phyloP scores from a whole-genome alignment of 2,329 filamentous ascomycete genomes.

The Fusarium irregulare region DNA sequence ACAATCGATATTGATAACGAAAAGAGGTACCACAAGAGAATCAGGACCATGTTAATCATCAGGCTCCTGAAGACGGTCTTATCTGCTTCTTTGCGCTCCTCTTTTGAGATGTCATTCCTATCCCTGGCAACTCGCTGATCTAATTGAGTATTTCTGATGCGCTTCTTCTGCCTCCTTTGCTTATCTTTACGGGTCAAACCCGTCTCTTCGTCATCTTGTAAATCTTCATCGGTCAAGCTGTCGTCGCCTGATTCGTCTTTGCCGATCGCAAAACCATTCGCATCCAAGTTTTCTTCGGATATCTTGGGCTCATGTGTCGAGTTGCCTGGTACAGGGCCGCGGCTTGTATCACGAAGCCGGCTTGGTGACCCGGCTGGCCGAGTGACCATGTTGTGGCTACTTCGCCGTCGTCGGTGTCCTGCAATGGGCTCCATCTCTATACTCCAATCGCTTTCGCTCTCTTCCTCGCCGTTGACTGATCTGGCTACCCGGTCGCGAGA shows the following conservation, averaged over 20 bases:
- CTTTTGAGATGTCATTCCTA: conserved; percentile 67
- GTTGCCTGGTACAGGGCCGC: conserved; percentile 39
- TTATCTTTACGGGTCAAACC: conserved; percentile 82
- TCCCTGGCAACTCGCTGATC: conserved; percentile 75
- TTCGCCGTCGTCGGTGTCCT: conserved; percentile 67
- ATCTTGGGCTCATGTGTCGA: conserved; percentile 59
- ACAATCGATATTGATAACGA: conserved; percentile 93
- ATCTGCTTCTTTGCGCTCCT: conserved; percentile 81
- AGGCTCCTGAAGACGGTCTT: conserved; percentile 76
- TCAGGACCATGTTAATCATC: conserved; percentile 81
- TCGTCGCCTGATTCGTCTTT: conserved; percentile 58
- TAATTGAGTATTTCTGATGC: conserved; percentile 73
- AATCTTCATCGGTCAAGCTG: conserved; percentile 75
- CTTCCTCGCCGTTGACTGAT: conserved; percentile 48
- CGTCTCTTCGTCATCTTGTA: conserved; percentile 89
- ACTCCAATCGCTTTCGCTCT: conserved; percentile 53
- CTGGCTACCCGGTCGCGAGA: conserved; percentile 28
- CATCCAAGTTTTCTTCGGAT: conserved; percentile 55
- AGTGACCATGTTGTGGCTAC: conserved; percentile 56
- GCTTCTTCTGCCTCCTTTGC: conserved; percentile 73
- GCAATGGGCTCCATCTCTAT: conserved; percentile 68
- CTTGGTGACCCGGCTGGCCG: conserved; percentile 49
- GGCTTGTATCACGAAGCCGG: conserved; percentile 43
- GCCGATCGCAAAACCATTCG: conserved; percentile 43
- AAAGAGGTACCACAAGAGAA: conserved; percentile 89